Evolutionary conservation across 257 asterid species (phyloP).

Genomic region (Verbascum thapsus): DNA sequence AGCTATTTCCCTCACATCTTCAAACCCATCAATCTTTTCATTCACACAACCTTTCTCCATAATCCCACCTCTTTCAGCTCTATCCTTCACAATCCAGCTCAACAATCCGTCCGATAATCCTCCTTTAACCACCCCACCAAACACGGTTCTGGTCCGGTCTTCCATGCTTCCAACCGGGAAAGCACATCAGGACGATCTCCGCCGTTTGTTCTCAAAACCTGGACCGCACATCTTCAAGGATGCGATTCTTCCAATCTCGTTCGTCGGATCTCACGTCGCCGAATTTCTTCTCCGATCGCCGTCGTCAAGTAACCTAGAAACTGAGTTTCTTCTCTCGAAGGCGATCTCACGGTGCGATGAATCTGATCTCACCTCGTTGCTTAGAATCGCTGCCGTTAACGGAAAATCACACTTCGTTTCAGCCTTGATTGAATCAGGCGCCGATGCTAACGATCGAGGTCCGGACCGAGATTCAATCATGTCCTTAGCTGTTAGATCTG

Average conservation of each 20-base stretch:
- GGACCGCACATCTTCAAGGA: conserved; percentile 72
- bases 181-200: conserved; percentile 65
- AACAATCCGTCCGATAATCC: conserved; percentile 46
- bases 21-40: conserved; percentile 49
- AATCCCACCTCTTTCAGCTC: conserved; percentile 65
- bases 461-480: conserved; percentile 35
- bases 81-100: conserved; percentile 44
- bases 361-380: conserved; percentile 50
- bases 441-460: conserved; percentile 48
- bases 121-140: conserved; percentile 54
- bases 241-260: conserved; percentile 51
- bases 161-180: conserved; percentile 84
- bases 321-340: conserved; percentile 38
- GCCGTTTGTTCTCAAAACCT: conserved; percentile 57
- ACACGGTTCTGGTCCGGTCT: conserved; percentile 49
- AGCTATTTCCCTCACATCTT: conserved; percentile 66
- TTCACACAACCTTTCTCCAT: conserved; percentile 50
- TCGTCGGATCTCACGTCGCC: conserved; percentile 61
- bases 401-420: conserved; percentile 46
- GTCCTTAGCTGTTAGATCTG: conserved; percentile 53
- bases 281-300: conserved; percentile 57
- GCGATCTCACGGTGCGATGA: conserved; percentile 55
- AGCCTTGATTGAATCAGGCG: conserved; percentile 62
- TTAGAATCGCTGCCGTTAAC: conserved; percentile 40
- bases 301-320: conserved; percentile 34